phyloP scores from a whole-genome alignment of 345 rosid species.

The Hibiscus trionum region DNA sequence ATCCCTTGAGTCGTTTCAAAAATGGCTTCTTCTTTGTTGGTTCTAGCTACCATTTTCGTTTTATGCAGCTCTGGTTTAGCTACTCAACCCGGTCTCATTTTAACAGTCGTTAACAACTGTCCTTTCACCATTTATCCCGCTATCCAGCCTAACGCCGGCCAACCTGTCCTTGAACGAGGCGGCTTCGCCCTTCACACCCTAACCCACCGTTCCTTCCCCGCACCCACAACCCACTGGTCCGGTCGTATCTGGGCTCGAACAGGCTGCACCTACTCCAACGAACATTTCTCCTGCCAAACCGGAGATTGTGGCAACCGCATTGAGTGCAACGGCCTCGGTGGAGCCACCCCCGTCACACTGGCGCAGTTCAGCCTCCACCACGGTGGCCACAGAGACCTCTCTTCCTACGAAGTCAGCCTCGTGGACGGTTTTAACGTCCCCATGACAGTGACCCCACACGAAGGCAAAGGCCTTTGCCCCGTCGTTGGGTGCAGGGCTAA shows the following conservation, averaged over 20 bases:
- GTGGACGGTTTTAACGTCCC: constrained; percentile 92
- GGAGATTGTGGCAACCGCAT: constrained; percentile 76
- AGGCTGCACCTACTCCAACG: constrained; percentile 39
- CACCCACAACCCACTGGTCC: constrained; percentile 68
- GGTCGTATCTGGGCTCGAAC: constrained; percentile 97
- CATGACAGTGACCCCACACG: constrained; percentile 92
- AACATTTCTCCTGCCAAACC: constrained; percentile 52
- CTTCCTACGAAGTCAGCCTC: constrained; percentile 77
- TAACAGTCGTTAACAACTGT: constrained; percentile 91
- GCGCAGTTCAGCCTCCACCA: constrained; percentile 75
- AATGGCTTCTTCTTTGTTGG: constrained; percentile 23
- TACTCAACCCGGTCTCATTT: constrained; percentile 26
- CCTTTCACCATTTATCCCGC: constrained; percentile 83
- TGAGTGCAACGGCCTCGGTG: constrained; percentile 84
- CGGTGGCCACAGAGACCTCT: constrained; percentile 57
- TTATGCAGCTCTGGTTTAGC: constrained; percentile 23
- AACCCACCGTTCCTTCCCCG: constrained; percentile 69
- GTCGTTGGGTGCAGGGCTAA: constrained; percentile 80
- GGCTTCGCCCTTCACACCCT: constrained; percentile 60
- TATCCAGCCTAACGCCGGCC: constrained; percentile 77
- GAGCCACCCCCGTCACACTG: constrained; percentile 64
- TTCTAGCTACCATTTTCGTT: neutral
- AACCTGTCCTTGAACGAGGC: constrained; percentile 68
- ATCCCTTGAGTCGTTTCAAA: neutral
- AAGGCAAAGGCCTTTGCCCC: constrained; percentile 76